Conservation (phyloP, 2,329 filamentous ascomycete species). For the Erysiphe neolycopersici region DNA sequence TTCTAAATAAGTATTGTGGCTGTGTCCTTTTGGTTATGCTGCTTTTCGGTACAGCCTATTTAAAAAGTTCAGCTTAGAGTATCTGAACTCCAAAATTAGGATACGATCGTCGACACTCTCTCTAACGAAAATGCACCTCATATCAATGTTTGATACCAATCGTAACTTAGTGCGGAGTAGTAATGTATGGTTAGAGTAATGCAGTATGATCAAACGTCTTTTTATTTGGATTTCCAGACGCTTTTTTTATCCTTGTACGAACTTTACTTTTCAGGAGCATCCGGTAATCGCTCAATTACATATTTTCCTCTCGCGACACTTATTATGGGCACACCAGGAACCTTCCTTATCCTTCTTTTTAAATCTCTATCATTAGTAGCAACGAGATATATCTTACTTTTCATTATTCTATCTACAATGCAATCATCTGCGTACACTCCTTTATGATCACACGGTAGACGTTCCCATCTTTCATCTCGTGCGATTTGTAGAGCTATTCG, state of each 20-base stretch:
- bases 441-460: slow-evolving; percentile 73
- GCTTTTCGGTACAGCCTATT: too few relatives aligned
- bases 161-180: too few relatives aligned
- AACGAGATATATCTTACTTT: slow-evolving; percentile 53
- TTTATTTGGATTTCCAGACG: too few relatives aligned
- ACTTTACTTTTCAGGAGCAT: slow-evolving; percentile 35
- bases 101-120: too few relatives aligned
- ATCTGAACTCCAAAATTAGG: too few relatives aligned
- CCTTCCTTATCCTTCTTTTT: slow-evolving; percentile 64
- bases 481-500: slow-evolving; percentile 65
- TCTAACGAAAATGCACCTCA: too few relatives aligned
- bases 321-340: slow-evolving; percentile 42
- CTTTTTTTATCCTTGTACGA: not conserved
- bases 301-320: slow-evolving; percentile 76
- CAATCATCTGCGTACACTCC: slow-evolving; percentile 75
- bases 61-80: too few relatives aligned
- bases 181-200: too few relatives aligned
- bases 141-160: too few relatives aligned
- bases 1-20: too few relatives aligned
- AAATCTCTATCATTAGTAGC: slow-evolving; percentile 55
- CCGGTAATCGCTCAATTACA: slow-evolving; percentile 72
- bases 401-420: slow-evolving; percentile 43
- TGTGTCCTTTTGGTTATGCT: too few relatives aligned
- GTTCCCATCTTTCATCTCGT: slow-evolving; percentile 66
- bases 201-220: too few relatives aligned